Conservation (phyloP, 2,329 filamentous ascomycete genomes). For the Cladosporium oxysporum region DNA sequence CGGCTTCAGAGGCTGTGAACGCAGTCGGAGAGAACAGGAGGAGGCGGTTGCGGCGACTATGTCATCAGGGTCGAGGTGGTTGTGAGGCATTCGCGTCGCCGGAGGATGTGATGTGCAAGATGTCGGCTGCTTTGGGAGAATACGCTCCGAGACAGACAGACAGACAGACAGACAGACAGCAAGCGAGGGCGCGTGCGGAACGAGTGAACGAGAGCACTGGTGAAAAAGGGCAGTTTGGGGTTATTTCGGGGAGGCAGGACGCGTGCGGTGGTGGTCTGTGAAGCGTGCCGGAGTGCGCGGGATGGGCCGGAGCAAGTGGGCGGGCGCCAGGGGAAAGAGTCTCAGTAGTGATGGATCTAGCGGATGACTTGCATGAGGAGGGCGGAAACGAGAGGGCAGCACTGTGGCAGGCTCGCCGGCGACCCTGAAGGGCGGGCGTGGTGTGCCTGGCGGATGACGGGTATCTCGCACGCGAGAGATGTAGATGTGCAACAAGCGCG, state of each 20-base stretch:
- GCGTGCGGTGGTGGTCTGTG: slow-evolving; percentile 1
- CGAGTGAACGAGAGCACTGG: slow-evolving; percentile 6
- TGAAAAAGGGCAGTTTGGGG: slow-evolving; percentile 7
- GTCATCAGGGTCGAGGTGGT: slow-evolving; percentile 10
- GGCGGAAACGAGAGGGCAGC: slow-evolving; percentile 6
- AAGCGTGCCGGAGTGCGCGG: neutral
- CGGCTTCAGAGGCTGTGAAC: slow-evolving; percentile 8
- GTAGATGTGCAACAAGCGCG: slow-evolving; percentile 9
- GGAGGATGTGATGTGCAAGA: slow-evolving; percentile 16
- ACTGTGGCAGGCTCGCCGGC: neutral
- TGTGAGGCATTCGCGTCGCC: slow-evolving; percentile 10
- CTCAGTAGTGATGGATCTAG: neutral
- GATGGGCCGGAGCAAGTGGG: neutral
- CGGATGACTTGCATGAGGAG: slow-evolving; percentile 20
- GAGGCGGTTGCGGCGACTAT: slow-evolving; percentile 6
- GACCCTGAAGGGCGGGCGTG: neutral
- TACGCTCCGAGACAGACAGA: slow-evolving; percentile 15
- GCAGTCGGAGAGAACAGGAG: slow-evolving; percentile 16
- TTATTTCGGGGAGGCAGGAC: slow-evolving; percentile 8
- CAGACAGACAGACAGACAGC: neutral
- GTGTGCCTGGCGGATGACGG: slow-evolving; percentile 10
- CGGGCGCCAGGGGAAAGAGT: slow-evolving; percentile 1
- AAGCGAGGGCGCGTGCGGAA: slow-evolving; percentile 10
- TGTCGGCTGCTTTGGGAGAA: slow-evolving; percentile 13
- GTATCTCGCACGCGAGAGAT: neutral